Percentiles rank a stretch among this genome's conserved stretches.
These are phyloP conservation scores for Actinidia chinensis DNA, from an alignment of 179 eudicot genomes.

Conservation along the genomic window DNA sequence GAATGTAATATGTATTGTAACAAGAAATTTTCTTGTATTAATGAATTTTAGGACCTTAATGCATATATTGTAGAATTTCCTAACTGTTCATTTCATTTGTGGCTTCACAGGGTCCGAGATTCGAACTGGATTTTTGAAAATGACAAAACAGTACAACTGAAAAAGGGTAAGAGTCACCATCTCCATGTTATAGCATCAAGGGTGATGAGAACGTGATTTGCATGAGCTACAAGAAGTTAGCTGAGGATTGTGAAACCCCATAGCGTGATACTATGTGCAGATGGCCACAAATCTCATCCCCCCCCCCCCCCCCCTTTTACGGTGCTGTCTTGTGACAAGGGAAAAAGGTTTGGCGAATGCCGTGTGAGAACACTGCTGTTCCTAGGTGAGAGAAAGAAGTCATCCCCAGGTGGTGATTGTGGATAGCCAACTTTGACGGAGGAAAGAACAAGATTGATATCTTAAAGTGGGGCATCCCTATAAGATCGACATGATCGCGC, in stretches of 20 bases:
- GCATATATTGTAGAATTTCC: neutral
- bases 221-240: slow-evolving; percentile 49
- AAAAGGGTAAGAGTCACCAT: slow-evolving; percentile 42
- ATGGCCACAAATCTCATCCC: slow-evolving; percentile 41
- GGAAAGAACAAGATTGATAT: slow-evolving; percentile 42
- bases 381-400: slow-evolving; percentile 49
- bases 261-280: slow-evolving; percentile 40
- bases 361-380: slow-evolving; percentile 48
- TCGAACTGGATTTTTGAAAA: slow-evolving; percentile 43
- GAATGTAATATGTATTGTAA: neutral
- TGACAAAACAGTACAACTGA: slow-evolving; percentile 37
- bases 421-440: slow-evolving; percentile 48
- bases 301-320: too few relatives aligned
- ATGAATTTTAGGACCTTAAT: neutral
- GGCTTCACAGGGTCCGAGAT: slow-evolving; percentile 46
- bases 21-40: neutral
- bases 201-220: slow-evolving; percentile 44
- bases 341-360: slow-evolving; percentile 36
- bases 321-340: slow-evolving; percentile 40
- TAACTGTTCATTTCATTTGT: neutral
- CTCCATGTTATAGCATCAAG: slow-evolving; percentile 38
- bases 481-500: slow-evolving; percentile 43
- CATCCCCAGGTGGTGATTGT: slow-evolving; percentile 45
- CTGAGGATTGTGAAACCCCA: slow-evolving; percentile 37
- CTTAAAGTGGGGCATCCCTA: slow-evolving; percentile 44